A percentile compares a stretch with the other conserved stretches of the same genome.
These are phyloP conservation scores for Fusarium sp. DNA, from an alignment of 2,329 filamentous ascomycete species.

Conservation along the genomic window DNA sequence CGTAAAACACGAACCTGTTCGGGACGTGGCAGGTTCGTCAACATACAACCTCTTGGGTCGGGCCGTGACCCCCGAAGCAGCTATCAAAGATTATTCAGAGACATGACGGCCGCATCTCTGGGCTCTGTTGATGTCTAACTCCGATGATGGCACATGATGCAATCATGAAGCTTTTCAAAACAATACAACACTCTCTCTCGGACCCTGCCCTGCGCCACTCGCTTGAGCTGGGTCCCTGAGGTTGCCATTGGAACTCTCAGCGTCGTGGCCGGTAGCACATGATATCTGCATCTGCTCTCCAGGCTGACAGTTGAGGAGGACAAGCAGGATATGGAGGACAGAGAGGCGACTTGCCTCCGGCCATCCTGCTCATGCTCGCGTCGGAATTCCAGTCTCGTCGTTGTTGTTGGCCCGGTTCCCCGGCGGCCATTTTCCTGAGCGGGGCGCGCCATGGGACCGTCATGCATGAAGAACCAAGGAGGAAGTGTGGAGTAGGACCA, in stretches of 20 bases:
- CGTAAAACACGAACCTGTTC: slow-evolving; percentile 9
- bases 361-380: slow-evolving; percentile 22
- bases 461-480: slow-evolving; percentile 29
- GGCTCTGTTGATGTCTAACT: slow-evolving; percentile 9
- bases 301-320: slow-evolving; percentile 28
- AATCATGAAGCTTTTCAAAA: slow-evolving; percentile 20
- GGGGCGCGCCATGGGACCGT: slow-evolving; percentile 28
- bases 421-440: slow-evolving; percentile 18
- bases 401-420: slow-evolving; percentile 28
- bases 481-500: slow-evolving; percentile 40
- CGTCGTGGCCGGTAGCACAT: slow-evolving; percentile 26
- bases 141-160: slow-evolving; percentile 37
- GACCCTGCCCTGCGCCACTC: slow-evolving; percentile 24
- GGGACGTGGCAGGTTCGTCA: slow-evolving; percentile 14
- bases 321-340: slow-evolving; percentile 18
- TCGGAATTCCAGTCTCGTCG: slow-evolving; percentile 17
- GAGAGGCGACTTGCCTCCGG: background rate
- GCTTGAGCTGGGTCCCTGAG: slow-evolving; percentile 27
- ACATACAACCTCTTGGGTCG: slow-evolving; percentile 27
- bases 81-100: slow-evolving; percentile 28
- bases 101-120: background rate
- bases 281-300: slow-evolving; percentile 19
- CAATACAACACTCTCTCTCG: slow-evolving; percentile 7
- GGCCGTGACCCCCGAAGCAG: slow-evolving; percentile 18
- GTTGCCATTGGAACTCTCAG: slow-evolving; percentile 6